Evolutionary conservation across 2,329 filamentous ascomycete genomes (phyloP), one percentile per base, ranked within the genome.

Genomic region (Zarea fungicola): DNA sequence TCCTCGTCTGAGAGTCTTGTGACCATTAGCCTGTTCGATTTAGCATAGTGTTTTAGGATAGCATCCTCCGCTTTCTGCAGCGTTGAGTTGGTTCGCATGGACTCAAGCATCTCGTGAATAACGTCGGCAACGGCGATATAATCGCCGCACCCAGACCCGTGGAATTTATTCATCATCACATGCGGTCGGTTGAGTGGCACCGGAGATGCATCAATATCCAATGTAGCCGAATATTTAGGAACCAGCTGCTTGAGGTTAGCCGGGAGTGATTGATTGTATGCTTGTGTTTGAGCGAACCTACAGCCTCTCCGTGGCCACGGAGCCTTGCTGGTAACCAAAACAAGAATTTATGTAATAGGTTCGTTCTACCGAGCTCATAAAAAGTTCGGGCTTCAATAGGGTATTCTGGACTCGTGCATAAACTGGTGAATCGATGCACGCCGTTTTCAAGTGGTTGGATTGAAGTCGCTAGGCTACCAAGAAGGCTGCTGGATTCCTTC

Each of bases 1-100:
- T 6, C 6, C 0, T 62, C 56, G 31, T 64, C 65, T 10, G 65
- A 69, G 21, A 70, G 59, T 21, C 65, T 59, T 54, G 65, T 50
- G 36, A 69, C 66, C 35, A 54, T 48, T 35, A 68, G 60, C 42
- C 42, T 57, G 1, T 56, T 49, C 9, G 11, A 6, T n/a, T 42
- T 54, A 41, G 63, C 63, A 43, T 52, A 40, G 0, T 58, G 48
- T 3, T 57, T 25, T 9, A 49, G 56, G 32, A 65, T 61, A 40
- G 37, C 55, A 14, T 25, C 21, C 42, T 60, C 58, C 16, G 56
- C 58, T 31, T 22, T n/a, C 19, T 39, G n/a, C 7, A 39, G 36
- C 18, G 13, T n/a, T 14, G 28, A 8, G 28, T 14, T 14, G 8
- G 8, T 14, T 8, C 28, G 28, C 14, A 29, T 29, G 14, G 28